Base-by-base conservation (phyloP, 192 early-diverging fungal genomes). In the Coemansia erecta region DNA sequence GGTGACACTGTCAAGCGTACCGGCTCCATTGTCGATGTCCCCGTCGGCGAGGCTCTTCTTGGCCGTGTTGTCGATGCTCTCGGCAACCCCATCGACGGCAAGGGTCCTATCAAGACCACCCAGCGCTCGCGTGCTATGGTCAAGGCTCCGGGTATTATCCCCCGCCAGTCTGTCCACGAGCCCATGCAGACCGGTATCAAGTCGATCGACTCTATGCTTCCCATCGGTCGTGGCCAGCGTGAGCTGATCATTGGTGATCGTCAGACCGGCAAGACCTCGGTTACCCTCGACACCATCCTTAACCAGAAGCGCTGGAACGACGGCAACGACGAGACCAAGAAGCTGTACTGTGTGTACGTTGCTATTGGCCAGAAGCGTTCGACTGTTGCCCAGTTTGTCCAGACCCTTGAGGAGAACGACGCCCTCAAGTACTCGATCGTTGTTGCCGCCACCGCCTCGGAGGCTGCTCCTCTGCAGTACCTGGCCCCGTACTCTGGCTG, bases 151-250 rank as follows among this genome's bases (percentile, higher is more conserved):
- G 97, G 97, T 79, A 98, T 98, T 86, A 93, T 98, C 62, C 94
- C 94, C 68, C 94, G 97, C 81, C 86, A 94, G 81, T 98, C 97
- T 69, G 97, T 98, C 72, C 92, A 94, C 82, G 94, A 97, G 86
- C 97, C 97, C 70, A 96, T 98, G 94, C 93, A 94, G 83, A 98
- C 97, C 81, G 97, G 97, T 84, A 95, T 94, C 85, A 98, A 98
- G 88, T 98, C 93, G 70, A 94, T 98, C 74, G 97, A 98, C 89
- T 97, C 97, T 83, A 98, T 98, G 97, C 89, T 98, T 68, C 97
- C 97, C 62, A 96, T 98, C 64, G 97, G 97, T 74, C 94, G 97
- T 94, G 97, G 97, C 78, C 97, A 98, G 88, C 93, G 97, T 93
- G 97, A 98, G 85, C 88, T 98, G 85, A 98, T 98, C 81, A 98